Evolutionary conservation across 1,284 basidiomycete genomes (phyloP).

Genomic region (Boletus holoroseus): DNA sequence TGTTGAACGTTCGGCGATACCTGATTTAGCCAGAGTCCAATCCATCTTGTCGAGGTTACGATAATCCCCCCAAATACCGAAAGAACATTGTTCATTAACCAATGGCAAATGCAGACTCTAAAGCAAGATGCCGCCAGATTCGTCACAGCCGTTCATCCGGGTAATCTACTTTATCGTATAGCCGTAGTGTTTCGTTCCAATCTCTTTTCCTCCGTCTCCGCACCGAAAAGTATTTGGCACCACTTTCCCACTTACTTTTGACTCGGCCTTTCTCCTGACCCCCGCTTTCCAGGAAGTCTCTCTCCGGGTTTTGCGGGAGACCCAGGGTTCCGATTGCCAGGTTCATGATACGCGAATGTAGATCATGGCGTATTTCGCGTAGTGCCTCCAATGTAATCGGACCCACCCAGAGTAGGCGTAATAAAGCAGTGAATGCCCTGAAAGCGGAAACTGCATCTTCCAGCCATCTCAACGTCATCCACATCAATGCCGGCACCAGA

Average conservation of each 20-base stretch:
- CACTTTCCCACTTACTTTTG: slow-evolving; percentile 58
- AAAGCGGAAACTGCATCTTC: slow-evolving; percentile 77
- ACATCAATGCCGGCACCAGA: slow-evolving; percentile 70
- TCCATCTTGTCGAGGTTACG: neutral
- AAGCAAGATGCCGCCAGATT: neutral
- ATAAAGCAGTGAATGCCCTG: slow-evolving; percentile 61
- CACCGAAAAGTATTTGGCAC: slow-evolving; percentile 72
- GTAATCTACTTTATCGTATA: slow-evolving; percentile 65
- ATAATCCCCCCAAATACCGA: neutral
- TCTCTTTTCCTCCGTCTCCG: slow-evolving; percentile 74
- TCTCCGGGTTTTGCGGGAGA: slow-evolving; percentile 65
- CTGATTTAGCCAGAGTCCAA: neutral
- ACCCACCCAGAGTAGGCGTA: slow-evolving; percentile 61
- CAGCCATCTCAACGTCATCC: slow-evolving; percentile 81
- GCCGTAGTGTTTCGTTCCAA: slow-evolving; percentile 77
- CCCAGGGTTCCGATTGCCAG: slow-evolving; percentile 57
- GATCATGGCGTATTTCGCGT: slow-evolving; percentile 45
- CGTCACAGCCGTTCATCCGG: slow-evolving; percentile 22
- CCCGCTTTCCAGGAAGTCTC: slow-evolving; percentile 51
- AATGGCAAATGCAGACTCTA: neutral
- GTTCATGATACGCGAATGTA: slow-evolving; percentile 59
- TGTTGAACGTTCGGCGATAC: slow-evolving; percentile 9
- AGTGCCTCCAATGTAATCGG: slow-evolving; percentile 49
- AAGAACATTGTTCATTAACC: neutral
- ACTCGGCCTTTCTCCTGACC: slow-evolving; percentile 66